These are phyloP conservation scores for Grigorovia yakushimaensis DNA, from an alignment of 805 yeast genomes.

Conservation along the genomic window DNA sequence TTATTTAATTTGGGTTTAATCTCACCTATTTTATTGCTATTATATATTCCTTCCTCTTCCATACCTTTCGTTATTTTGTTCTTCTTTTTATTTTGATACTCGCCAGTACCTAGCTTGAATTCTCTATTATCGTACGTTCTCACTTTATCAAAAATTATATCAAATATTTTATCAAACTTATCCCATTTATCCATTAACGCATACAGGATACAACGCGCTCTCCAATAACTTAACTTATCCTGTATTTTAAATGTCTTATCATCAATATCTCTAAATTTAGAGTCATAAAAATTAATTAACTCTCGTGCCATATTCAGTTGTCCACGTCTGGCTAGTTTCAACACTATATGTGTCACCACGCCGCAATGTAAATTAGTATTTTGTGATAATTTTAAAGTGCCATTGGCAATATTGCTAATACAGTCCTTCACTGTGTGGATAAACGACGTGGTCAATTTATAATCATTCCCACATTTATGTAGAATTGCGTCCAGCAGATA, in stretches of 20 bases:
- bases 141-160: constrained; percentile 13
- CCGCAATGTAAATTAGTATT: constrained; percentile 26
- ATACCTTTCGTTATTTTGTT: too few species aligned
- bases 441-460: constrained; percentile 15
- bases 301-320: constrained; percentile 20
- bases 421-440: constrained; percentile 25
- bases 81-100: not conserved
- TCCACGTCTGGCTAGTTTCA: not conserved
- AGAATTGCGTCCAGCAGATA: constrained; percentile 27
- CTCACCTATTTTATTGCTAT: not conserved
- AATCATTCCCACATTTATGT: constrained; percentile 19
- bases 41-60: not conserved
- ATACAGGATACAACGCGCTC: constrained; percentile 25
- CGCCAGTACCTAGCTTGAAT: not conserved
- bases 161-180: constrained; percentile 17
- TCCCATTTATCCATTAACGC: constrained; percentile 29
- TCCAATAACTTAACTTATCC: constrained; percentile 22
- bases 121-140: not conserved
- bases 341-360: constrained; percentile 4
- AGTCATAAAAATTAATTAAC: constrained; percentile 26
- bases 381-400: constrained; percentile 11
- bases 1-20: not conserved
- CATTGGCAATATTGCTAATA: constrained; percentile 20
- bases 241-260: constrained; percentile 6
- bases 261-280: constrained; percentile 20